Base-by-base conservation (phyloP, 2,329 filamentous ascomycete genomes). In the Xylariaceae sp. region DNA sequence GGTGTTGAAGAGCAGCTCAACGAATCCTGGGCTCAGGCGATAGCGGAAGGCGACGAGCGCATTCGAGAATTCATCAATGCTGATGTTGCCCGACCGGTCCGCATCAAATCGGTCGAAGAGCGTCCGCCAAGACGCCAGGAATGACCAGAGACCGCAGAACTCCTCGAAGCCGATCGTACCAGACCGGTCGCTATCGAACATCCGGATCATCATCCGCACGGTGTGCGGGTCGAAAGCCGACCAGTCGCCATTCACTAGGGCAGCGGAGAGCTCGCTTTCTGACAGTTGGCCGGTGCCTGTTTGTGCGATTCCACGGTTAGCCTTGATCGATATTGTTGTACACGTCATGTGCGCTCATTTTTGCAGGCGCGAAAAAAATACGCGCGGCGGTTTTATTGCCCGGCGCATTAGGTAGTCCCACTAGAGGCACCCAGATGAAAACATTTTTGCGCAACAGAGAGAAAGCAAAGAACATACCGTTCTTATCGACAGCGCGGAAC, bases 131-230 rank as follows among this genome's bases (percentile, higher is more conserved):
- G 92, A 91, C 42, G 91, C 90, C 45, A 99, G 82, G 76, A 97
- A 99, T 15, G 89, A 90, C 94, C 94, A 99, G 18, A 99, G 81
- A 15, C 91, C 93, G 72, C 92, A 95, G 75, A 99, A 99, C 75
- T 97, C 94, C 65, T 94, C 88, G 74, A 96, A 97, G 62, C 89
- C 92, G 73, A 99, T 95, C 11, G 88, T 89, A 55, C 92, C 92
- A 63, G 84, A 89, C 67, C 90, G 88, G 76, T 97, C 90, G 60
- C 88, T 90, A 77, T 97, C 93, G 76, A 99, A 99, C 94, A 99
- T 97, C 72, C 92, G 89, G 67, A 99, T 97, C 92, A 99, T 97
- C 90, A 97, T 96, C 71, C 88, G 88, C 65, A 97, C 92, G 1
- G 94, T 99, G 68, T 96, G 89, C 3, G 87, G 82, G 75, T 99